These are phyloP conservation scores for maize (Zea mays) DNA, from an alignment of 176 grass and related monocot species.

Conservation along the genomic window DNA sequence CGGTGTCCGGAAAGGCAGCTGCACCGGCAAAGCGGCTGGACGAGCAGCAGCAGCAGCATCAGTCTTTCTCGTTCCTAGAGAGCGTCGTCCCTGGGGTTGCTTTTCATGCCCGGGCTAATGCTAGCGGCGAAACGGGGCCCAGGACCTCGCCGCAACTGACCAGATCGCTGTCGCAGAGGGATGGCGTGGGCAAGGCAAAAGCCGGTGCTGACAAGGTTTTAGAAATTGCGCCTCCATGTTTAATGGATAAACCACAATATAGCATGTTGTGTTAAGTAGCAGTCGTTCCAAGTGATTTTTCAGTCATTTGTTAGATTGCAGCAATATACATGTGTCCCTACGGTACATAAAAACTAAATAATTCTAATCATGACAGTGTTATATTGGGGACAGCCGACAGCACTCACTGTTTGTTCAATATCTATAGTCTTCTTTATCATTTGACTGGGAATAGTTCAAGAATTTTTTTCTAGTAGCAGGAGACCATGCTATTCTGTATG, in stretches of 20 bases:
- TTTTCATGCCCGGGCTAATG: constrained; percentile 12
- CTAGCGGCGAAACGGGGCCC: constrained; percentile 20
- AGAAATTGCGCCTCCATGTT: constrained; percentile 1
- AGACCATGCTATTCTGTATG: neutral
- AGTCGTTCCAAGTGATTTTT: constrained; percentile 18
- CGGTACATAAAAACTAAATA: neutral
- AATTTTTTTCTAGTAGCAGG: neutral
- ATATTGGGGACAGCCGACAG: neutral
- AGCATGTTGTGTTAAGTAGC: neutral
- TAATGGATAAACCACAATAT: neutral
- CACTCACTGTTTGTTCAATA: neutral
- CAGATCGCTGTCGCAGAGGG: constrained; percentile 70
- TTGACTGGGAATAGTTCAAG: constrained; percentile 1
- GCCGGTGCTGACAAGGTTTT: constrained; percentile 57
- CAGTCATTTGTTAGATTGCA: constrained; percentile 11
- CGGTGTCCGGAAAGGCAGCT: constrained; percentile 29
- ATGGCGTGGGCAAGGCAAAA: constrained; percentile 55
- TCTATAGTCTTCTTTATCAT: neutral
- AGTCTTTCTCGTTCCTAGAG: constrained; percentile 47
- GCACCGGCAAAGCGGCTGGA: constrained; percentile 43
- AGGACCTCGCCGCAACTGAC: constrained; percentile 47
- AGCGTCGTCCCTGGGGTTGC: constrained; percentile 42
- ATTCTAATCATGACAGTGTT: neutral
- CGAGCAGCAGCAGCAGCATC: constrained; percentile 50
- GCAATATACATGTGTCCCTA: constrained; percentile 15